Percentiles rank a stretch among this genome's conserved stretches.
phyloP scores from a whole-genome alignment of 1,284 basidiomycete species.

The Cystobasidium pallidum region DNA sequence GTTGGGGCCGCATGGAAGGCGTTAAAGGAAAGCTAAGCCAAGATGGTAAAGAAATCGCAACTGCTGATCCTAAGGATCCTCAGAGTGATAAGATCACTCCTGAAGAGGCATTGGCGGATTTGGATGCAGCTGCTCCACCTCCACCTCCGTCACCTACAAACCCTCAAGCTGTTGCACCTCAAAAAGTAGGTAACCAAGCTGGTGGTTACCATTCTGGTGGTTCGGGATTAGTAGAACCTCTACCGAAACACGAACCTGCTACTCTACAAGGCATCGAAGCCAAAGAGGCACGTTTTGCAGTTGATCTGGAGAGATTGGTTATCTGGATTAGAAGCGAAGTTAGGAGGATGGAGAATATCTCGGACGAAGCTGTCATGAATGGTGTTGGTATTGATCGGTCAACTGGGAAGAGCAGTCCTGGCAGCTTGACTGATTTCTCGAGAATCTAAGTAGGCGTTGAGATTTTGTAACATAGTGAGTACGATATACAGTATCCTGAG shows the following conservation, averaged over 20 bases:
- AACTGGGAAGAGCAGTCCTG: constrained; percentile 39
- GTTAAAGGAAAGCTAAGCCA: constrained; percentile 53
- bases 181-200: constrained; percentile 36
- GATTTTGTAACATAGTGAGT: too few relatives aligned
- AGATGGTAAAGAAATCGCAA: constrained; percentile 1
- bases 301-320: constrained; percentile 75
- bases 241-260: constrained; percentile 24
- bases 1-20: constrained; percentile 59
- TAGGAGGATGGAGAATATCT: constrained; percentile 69
- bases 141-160: constrained; percentile 5
- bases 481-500: too few relatives aligned
- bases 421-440: constrained; percentile 48
- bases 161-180: constrained; percentile 14
- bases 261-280: constrained; percentile 15
- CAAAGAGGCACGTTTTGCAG: constrained; percentile 73
- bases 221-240: constrained; percentile 29
- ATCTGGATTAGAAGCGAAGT: constrained; percentile 78
- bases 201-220: constrained; percentile 42
- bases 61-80: not conserved
- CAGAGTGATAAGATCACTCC: constrained; percentile 2
- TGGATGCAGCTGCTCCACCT: constrained; percentile 40
- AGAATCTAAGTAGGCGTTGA: constrained; percentile 43
- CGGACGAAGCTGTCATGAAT: constrained; percentile 69
- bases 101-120: constrained; percentile 38
- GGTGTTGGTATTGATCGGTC: constrained; percentile 47